These are phyloP conservation scores for Blastobotrys buckinghamii DNA, from an alignment of 1,139 yeast genomes.

Conservation along the genomic window DNA sequence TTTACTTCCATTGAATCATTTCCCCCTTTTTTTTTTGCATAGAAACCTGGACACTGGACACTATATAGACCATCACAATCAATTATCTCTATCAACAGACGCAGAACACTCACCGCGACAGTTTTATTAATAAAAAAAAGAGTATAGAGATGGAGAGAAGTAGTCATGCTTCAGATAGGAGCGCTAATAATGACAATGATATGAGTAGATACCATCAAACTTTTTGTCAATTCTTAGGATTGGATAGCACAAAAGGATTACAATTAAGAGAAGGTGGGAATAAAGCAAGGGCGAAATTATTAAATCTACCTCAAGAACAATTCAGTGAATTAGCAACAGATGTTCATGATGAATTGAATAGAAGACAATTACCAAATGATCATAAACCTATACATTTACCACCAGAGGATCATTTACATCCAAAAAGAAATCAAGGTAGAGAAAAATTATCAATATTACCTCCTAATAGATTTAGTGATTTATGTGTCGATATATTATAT, in stretches of 20 bases:
- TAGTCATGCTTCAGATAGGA: not conserved
- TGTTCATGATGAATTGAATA: constrained; percentile 81
- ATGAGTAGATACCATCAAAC: constrained; percentile 15
- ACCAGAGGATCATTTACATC: constrained; percentile 52
- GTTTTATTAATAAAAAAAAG: no score
- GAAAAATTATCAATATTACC: constrained; percentile 86
- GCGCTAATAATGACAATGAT: constrained; percentile 5
- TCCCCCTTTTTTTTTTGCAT: no score
- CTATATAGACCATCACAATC: no score
- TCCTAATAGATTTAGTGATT: constrained; percentile 74
- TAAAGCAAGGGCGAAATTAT: constrained; percentile 78
- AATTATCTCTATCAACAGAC: no score
- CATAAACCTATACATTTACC: constrained; percentile 23
- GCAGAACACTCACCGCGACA: no score
- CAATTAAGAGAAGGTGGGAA: constrained; percentile 35
- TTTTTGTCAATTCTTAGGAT: constrained; percentile 17
- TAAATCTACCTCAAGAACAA: constrained; percentile 76
- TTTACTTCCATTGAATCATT: no score
- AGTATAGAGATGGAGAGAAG: no score
- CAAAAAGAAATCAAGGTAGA: constrained; percentile 92
- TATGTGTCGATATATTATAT: constrained; percentile 80
- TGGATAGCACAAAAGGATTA: not conserved
- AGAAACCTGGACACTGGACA: no score
- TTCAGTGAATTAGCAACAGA: constrained; percentile 87
- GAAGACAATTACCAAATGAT: constrained; percentile 47